Percentiles rank a stretch among this genome's conserved stretches.
Conservation (phyloP, 331 rosid genomes). For the Rhamnella rubrinervis region DNA sequence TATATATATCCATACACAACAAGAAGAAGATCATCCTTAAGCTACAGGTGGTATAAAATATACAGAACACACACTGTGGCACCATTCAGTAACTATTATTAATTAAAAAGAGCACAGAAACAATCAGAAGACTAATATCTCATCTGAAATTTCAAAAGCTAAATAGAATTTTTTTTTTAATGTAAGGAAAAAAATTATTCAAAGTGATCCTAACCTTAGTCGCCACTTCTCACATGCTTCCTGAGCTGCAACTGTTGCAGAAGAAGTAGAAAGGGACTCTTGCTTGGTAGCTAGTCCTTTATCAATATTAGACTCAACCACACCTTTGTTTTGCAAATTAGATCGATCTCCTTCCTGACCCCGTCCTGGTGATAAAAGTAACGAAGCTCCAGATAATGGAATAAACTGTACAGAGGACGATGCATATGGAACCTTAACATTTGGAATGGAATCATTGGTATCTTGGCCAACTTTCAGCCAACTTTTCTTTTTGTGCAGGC, state of each 20-base stretch:
- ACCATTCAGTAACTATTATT: background rate
- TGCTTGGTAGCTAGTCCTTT: slow-evolving; percentile 45
- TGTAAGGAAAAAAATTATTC: slow-evolving; percentile 17
- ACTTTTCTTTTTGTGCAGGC: slow-evolving; percentile 56
- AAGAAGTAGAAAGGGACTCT: slow-evolving; percentile 43
- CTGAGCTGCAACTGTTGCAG: slow-evolving; percentile 54
- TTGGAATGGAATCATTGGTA: slow-evolving; percentile 36
- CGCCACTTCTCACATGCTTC: slow-evolving; percentile 97
- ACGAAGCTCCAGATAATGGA: slow-evolving; percentile 54
- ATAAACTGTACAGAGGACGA: slow-evolving; percentile 51
- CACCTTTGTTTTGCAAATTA: slow-evolving; percentile 35
- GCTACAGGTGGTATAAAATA: slow-evolving; percentile 13
- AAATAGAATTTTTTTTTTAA: no score
- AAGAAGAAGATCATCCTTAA: slow-evolving; percentile 24
- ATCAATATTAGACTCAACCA: slow-evolving; percentile 33
- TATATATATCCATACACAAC: slow-evolving; percentile 31
- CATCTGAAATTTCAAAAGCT: no score
- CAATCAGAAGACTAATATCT: no score
- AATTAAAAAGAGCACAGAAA: background rate
- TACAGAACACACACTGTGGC: background rate
- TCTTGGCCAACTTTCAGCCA: slow-evolving; percentile 61
- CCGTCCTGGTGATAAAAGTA: slow-evolving; percentile 42
- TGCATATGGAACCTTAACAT: slow-evolving; percentile 56
- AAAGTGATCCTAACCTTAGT: slow-evolving; percentile 55
- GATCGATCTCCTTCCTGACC: slow-evolving; percentile 44